Conservation (phyloP, 192 early-diverging fungal genomes). For the Podila verticillata region DNA sequence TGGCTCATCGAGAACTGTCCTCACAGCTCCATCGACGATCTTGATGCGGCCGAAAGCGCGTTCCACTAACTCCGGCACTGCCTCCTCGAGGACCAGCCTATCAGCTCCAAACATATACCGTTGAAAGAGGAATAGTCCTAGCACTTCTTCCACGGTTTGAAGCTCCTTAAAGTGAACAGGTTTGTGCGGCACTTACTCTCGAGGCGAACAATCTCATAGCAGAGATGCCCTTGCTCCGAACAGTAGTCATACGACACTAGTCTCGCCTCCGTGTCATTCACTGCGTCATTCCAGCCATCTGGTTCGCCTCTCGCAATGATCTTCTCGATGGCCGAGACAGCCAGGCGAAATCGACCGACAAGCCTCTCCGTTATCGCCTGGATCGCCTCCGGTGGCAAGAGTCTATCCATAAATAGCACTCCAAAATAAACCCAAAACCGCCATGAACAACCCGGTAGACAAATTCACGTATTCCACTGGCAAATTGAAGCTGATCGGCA, state of each 20-base stretch:
- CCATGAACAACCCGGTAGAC: too few species aligned
- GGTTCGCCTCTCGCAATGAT: not conserved
- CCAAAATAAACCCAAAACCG: too few species aligned
- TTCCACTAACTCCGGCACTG: slow-evolving; percentile 11
- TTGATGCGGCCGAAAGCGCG: slow-evolving; percentile 16
- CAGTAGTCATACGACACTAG: not conserved
- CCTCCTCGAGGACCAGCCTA: slow-evolving; percentile 1
- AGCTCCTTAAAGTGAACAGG: not conserved
- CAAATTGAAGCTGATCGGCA: too few species aligned
- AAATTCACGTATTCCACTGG: too few species aligned
- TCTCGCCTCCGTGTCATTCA: slow-evolving; percentile 11
- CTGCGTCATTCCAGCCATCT: not conserved
- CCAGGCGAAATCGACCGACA: slow-evolving; percentile 5
- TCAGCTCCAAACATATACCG: slow-evolving; percentile 23
- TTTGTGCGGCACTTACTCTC: not conserved
- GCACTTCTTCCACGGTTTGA: slow-evolving; percentile 1
- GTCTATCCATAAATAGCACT: not conserved
- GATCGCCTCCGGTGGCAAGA: slow-evolving; percentile 11
- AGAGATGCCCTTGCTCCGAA: not conserved
- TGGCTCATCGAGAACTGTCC: slow-evolving; percentile 13
- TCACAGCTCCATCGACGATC: slow-evolving; percentile 3
- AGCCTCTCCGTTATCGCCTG: slow-evolving; percentile 3
- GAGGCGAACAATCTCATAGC: not conserved
- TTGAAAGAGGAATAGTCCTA: slow-evolving; percentile 15
- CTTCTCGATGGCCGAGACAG: not conserved